Base-by-base conservation (phyloP, 371 early-diverging fungal species). In the Mortierella sp. region DNA sequence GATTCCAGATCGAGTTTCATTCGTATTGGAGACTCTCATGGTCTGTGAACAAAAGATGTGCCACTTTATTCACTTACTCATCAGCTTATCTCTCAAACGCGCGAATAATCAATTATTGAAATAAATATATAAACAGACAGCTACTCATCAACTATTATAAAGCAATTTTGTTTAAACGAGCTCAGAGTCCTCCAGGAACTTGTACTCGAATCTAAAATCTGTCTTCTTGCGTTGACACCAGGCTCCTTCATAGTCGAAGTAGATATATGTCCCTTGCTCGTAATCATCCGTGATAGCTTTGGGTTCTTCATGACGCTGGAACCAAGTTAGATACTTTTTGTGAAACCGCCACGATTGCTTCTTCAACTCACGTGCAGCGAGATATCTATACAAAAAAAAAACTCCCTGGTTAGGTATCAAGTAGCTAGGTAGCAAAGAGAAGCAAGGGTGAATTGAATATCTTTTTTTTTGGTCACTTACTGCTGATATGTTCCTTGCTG, bases 341-440 rank as follows among this genome's bases (percentile, higher is more conserved):
- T 99, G 99, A 86, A 97, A 99, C 65, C 99, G 91, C 99, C 99
- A 99, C 20, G 96, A 95, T 79, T 98, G 97, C 76, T 95, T 93
- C 85, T 99, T 99, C 67, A 99, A 86, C 83, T 98, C 98, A 64
- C 94, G 90, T 20, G 99, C 99, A 18, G 99, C 99, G 64, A 98
- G 88, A 80, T 95, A 96, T 70, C 95, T 94, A 72, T 35, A 30
- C 11, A 62, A 32, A 55, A 24, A 35, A 55, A 32, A 66, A 8
- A 10, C 20, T 39, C 6, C 24, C 39, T 37, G 32, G 54, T 28
- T n/a, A 58, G 20, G 5, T 55, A 24, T 30, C 28, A 26, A 62
- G 47, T 35, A 18, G 20, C 22, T n/a, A 43, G 5, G 20, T 1
- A 51, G 49, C 16, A 64, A 26, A 35, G 55, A 4, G 37, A 58